Percentiles rank a stretch among this genome's conserved stretches.
Conservation (phyloP, 2,329 filamentous ascomycete species). For the Neonectria coccinea region DNA sequence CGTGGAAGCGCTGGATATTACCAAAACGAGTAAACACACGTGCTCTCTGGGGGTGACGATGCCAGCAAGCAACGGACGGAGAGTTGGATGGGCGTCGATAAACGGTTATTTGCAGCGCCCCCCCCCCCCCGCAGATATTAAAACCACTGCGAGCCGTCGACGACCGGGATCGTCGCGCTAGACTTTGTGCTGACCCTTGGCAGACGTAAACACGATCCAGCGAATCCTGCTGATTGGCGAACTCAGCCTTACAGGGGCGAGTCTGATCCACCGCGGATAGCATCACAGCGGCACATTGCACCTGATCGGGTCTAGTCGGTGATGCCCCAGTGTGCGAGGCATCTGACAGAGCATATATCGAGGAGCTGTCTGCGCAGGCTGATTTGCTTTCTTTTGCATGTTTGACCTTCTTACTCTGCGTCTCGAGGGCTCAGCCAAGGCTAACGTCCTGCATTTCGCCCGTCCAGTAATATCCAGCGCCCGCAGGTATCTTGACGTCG, state of each 20-base stretch:
- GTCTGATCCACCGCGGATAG: conserved; percentile 7
- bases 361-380: background rate
- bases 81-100: conserved; percentile 9
- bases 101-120: conserved; percentile 14
- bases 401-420: background rate
- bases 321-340: background rate
- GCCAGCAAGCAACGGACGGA: conserved; percentile 3
- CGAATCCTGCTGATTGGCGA: background rate
- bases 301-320: conserved; percentile 31
- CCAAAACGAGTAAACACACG: conserved; percentile 36
- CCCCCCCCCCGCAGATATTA: conserved; percentile 20
- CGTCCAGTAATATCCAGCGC: background rate
- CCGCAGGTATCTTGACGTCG: background rate
- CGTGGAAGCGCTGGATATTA: conserved; percentile 38
- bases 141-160: background rate
- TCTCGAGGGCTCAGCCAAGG: background rate
- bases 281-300: conserved; percentile 30
- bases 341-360: background rate
- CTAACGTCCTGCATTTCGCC: background rate
- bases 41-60: conserved; percentile 9
- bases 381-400: background rate
- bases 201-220: background rate
- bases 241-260: conserved; percentile 5
- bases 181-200: conserved; percentile 12
- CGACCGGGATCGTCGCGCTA: conserved; percentile 14